Evolutionary conservation across 2,329 filamentous ascomycete genomes (phyloP).

Genomic region (Diaporthe sp.): DNA sequence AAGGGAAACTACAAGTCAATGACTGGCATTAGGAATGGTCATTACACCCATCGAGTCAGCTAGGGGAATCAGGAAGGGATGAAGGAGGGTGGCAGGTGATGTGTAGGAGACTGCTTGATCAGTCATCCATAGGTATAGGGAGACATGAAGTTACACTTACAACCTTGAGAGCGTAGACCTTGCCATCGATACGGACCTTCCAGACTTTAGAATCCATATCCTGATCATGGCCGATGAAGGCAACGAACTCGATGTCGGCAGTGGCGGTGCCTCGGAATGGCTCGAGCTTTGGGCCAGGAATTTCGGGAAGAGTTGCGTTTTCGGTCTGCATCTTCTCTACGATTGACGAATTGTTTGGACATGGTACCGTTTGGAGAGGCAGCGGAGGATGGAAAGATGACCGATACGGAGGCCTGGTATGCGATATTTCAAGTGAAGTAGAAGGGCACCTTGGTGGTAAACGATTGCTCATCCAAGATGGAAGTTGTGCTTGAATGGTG

Average conservation of each 20-base stretch:
- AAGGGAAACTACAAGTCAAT: background rate
- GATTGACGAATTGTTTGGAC: background rate
- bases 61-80: background rate
- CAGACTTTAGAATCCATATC: background rate
- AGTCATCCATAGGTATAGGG: background rate
- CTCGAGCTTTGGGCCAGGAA: background rate
- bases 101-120: background rate
- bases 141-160: background rate
- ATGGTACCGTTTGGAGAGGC: background rate
- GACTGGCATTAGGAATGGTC: background rate
- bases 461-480: too few relatives aligned
- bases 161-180: background rate
- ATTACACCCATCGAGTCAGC: background rate
- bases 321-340: background rate
- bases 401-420: background rate
- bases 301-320: background rate
- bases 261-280: background rate
- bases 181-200: background rate
- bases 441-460: too few relatives aligned
- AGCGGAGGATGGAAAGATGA: background rate
- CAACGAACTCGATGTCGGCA: background rate
- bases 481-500: too few relatives aligned
- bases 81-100: background rate
- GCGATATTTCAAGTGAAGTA: too few relatives aligned
- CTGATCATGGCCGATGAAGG: background rate